phyloP scores from a whole-genome alignment of 2,329 filamentous ascomycete genomes.

The Aspergillus terreus region DNA sequence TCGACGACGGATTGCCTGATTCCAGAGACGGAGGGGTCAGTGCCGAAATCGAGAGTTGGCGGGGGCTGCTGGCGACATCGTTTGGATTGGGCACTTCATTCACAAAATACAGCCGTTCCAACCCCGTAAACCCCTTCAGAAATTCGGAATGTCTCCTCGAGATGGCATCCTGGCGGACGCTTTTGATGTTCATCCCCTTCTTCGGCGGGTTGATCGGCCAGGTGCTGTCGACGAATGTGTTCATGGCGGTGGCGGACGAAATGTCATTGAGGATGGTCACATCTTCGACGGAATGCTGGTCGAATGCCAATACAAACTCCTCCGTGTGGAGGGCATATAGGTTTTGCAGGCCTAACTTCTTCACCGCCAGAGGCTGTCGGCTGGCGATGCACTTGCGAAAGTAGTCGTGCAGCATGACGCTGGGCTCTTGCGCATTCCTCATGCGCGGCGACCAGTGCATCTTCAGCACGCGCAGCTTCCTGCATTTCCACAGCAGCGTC shows the following conservation, averaged over 20 bases:
- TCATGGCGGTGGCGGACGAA: conserved; percentile 40
- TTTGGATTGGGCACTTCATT: conserved; percentile 31
- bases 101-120: conserved; percentile 54
- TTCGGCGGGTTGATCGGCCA: conserved; percentile 43
- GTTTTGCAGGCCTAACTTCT: conserved; percentile 55
- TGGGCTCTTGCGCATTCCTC: conserved; percentile 56
- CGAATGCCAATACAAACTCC: conserved; percentile 44
- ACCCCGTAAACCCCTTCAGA: conserved; percentile 38
- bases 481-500: conserved; percentile 51
- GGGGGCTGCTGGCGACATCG: conserved; percentile 31
- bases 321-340: conserved; percentile 52
- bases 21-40: conserved; percentile 29
- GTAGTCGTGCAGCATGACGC: conserved; percentile 51
- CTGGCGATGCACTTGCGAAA: conserved; percentile 54
- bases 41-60: conserved; percentile 18
- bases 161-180: conserved; percentile 47
- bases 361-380: conserved; percentile 45
- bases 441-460: conserved; percentile 62
- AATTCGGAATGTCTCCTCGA: conserved; percentile 45
- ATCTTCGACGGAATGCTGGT: conserved; percentile 42
- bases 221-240: conserved; percentile 54
- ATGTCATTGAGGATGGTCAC: conserved; percentile 54
- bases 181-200: conserved; percentile 40
- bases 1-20: conserved; percentile 10
- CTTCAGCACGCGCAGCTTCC: conserved; percentile 52